Percentiles rank a stretch among this genome's conserved stretches.
phyloP scores from a whole-genome alignment of 129 eudicot species.

The Flaveria trinervia region DNA sequence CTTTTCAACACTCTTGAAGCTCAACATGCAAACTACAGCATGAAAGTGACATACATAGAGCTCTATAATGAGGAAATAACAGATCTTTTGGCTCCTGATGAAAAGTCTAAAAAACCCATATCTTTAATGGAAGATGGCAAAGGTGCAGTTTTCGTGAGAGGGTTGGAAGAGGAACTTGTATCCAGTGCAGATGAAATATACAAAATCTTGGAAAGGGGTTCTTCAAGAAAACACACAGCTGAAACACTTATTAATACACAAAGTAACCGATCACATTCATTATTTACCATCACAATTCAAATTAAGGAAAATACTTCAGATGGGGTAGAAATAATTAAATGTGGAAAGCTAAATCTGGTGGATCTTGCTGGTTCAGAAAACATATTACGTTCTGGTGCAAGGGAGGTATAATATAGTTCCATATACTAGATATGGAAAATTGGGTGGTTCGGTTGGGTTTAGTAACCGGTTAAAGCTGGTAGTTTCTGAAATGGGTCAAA shows the following conservation, averaged over 20 bases:
- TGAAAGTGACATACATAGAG: constrained; percentile 62
- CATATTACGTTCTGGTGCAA: constrained; percentile 65
- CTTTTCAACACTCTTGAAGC: constrained; percentile 52
- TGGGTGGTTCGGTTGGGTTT: constrained; percentile 5
- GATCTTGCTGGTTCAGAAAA: constrained; percentile 79
- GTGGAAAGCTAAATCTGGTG: constrained; percentile 66
- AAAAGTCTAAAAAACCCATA: constrained; percentile 46
- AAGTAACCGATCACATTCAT: constrained; percentile 63
- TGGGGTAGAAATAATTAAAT: constrained; percentile 61
- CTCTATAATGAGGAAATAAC: constrained; percentile 65
- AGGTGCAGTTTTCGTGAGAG: constrained; percentile 65
- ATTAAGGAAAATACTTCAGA: constrained; percentile 52
- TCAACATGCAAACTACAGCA: constrained; percentile 54
- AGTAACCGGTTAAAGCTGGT: neutral
- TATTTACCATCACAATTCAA: constrained; percentile 62
- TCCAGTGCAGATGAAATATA: constrained; percentile 57
- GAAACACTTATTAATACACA: constrained; percentile 58
- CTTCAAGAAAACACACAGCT: constrained; percentile 54
- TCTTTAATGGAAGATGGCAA: constrained; percentile 66
- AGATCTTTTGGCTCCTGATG: constrained; percentile 58
- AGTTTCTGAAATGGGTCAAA: neutral
- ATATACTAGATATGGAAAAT: neutral
- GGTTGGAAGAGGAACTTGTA: constrained; percentile 66
- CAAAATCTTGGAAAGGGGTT: constrained; percentile 53
- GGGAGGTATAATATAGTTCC: constrained; percentile 49